Evolutionary conservation across 495 filamentous ascomycete genomes (phyloP).

Genomic region (Aspergillus homomorphus): DNA sequence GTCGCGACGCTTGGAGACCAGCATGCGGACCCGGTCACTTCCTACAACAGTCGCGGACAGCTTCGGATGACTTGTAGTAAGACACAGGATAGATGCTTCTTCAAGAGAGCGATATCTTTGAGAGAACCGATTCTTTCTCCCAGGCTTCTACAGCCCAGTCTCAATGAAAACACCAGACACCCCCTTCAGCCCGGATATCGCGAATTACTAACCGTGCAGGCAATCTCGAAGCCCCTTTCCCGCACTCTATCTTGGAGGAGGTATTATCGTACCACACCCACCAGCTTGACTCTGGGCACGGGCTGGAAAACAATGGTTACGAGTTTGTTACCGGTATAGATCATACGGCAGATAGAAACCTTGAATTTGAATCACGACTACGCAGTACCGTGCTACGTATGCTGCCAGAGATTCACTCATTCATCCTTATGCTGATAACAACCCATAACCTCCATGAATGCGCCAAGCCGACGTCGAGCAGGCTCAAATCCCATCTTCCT

Average conservation of each 20-base stretch:
- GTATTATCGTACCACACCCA: neutral
- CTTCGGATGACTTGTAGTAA: too few relatives aligned
- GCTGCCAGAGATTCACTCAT: neutral
- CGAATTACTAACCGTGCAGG: neutral
- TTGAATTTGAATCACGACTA: neutral
- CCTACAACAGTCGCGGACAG: too few relatives aligned
- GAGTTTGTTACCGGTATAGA: too few relatives aligned
- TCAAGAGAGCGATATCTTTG: too few relatives aligned
- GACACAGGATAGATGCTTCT: too few relatives aligned
- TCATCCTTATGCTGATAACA: constrained; percentile 2
- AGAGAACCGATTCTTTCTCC: too few relatives aligned
- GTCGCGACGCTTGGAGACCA: neutral
- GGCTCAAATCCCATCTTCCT: constrained; percentile 3
- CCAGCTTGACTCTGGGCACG: neutral
- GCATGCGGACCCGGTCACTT: too few relatives aligned
- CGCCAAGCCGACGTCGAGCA: neutral
- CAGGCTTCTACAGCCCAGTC: too few relatives aligned
- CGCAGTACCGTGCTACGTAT: neutral
- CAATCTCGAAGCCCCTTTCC: neutral
- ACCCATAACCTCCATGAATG: neutral
- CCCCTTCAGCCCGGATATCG: neutral
- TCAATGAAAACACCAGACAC: neutral
- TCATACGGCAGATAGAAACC: neutral
- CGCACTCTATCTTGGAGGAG: neutral
- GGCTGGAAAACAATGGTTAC: neutral